Conservation (phyloP, 345 rosid genomes). For the Corchorus capsularis region DNA sequence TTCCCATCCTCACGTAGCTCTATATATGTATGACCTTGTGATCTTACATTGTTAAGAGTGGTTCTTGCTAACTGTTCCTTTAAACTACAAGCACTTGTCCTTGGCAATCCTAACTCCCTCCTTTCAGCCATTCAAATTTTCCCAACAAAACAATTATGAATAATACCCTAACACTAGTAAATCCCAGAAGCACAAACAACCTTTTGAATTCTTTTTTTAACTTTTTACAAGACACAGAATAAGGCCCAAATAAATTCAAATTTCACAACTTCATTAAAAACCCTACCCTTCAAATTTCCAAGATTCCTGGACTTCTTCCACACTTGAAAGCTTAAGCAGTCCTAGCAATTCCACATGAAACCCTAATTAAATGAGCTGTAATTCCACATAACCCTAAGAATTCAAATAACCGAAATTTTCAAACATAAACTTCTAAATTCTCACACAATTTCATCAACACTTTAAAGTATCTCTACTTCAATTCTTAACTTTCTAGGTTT, state of each 20-base stretch:
- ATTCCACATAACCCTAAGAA: neutral
- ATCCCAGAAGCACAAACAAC: neutral
- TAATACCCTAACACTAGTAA: constrained; percentile 12
- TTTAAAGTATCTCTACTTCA: constrained; percentile 22
- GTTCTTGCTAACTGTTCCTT: constrained; percentile 72
- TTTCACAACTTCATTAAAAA: neutral
- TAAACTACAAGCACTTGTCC: constrained; percentile 43
- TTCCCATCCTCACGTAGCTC: constrained; percentile 86
- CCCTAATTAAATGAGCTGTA: neutral
- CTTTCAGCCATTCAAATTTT: constrained; percentile 56
- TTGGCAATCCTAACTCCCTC: constrained; percentile 57
- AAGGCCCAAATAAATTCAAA: neutral
- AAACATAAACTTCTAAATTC: neutral
- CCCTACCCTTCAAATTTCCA: neutral
- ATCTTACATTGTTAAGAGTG: constrained; percentile 60
- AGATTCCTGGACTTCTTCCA: neutral
- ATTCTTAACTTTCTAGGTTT: constrained; percentile 29
- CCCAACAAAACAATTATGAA: constrained; percentile 27
- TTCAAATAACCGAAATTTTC: neutral
- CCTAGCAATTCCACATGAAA: neutral
- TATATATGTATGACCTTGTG: constrained; percentile 73
- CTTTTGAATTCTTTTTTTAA: neutral
- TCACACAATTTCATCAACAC: constrained; percentile 13
- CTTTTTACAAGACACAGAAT: neutral
- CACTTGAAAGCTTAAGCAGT: neutral